Percentiles rank a stretch among this genome's conserved stretches.
Evolutionary conservation across 2,329 filamentous ascomycete genomes (phyloP).

Genomic region (Cercospora zeae-maydis): DNA sequence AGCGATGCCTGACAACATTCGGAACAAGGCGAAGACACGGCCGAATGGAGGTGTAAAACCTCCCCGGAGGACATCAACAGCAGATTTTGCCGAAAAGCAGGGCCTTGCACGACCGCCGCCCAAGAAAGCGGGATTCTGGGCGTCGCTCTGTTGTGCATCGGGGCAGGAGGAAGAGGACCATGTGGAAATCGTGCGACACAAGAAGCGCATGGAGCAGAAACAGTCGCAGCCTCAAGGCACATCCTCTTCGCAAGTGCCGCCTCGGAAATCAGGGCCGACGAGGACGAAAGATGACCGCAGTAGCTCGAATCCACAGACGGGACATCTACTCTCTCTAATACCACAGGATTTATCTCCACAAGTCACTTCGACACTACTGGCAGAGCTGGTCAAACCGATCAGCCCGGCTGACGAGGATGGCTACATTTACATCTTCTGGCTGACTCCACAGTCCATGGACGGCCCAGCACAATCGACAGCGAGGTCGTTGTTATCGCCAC

Average conservation of each 20-base stretch:
- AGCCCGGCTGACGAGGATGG: conserved; percentile 74
- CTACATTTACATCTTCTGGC: conserved; percentile 99
- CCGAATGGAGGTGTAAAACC: conserved; percentile 11
- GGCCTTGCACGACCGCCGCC: conserved; percentile 12
- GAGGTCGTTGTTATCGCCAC: conserved; percentile 33
- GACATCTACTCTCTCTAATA: conserved; percentile 61
- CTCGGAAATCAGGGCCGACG: conserved; percentile 11
- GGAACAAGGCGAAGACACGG: conserved; percentile 10
- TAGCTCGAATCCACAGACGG: conserved; percentile 30
- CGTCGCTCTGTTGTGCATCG: conserved; percentile 42
- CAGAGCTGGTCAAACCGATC: conserved; percentile 72
- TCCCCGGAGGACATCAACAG: conserved; percentile 17
- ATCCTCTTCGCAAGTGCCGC: conserved; percentile 8
- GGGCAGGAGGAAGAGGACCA: conserved; percentile 43
- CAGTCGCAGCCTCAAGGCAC: conserved; percentile 7
- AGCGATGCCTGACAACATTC: conserved; percentile 12
- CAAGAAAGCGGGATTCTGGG: conserved; percentile 43
- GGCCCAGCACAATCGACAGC: conserved; percentile 47
- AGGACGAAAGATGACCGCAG: conserved; percentile 17
- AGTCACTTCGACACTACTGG: conserved; percentile 65
- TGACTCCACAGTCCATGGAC: conserved; percentile 63
- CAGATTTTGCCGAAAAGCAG: conserved; percentile 19
- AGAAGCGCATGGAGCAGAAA: conserved; percentile 32
- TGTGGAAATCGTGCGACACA: conserved; percentile 44
- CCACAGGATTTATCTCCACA: conserved; percentile 63